Conservation (phyloP, 75 land plant genomes). For the Ceratopteris richardii region DNA sequence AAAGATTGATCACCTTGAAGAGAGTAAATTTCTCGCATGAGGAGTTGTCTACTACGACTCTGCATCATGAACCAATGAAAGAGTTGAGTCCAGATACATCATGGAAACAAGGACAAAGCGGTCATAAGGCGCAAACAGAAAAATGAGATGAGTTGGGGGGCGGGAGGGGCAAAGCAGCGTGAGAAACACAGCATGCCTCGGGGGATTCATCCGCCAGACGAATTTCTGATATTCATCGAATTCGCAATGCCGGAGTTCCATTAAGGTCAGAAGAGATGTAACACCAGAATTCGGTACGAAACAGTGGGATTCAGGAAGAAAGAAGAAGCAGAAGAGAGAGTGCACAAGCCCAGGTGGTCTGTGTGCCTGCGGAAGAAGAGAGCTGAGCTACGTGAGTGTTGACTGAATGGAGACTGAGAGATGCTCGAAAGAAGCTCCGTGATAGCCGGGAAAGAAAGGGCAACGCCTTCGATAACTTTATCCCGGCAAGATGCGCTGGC, state of each 20-base stretch:
- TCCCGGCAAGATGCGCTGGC: too few relatives aligned
- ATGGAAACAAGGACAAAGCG: too few relatives aligned
- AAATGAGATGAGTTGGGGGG: background rate
- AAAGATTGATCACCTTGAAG: slow-evolving; percentile 40
- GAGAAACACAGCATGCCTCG: slow-evolving; percentile 35
- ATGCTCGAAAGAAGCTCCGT: too few relatives aligned
- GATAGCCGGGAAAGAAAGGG: too few relatives aligned
- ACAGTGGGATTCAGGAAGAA: background rate
- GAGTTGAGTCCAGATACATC: too few relatives aligned
- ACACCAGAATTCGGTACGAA: background rate
- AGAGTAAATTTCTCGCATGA: slow-evolving; percentile 46
- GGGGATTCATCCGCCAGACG: slow-evolving; percentile 59
- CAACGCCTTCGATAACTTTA: too few relatives aligned
- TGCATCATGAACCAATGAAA: slow-evolving; percentile 28
- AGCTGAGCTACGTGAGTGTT: too few relatives aligned
- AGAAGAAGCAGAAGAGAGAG: background rate
- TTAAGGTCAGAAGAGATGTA: background rate
- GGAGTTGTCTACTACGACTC: slow-evolving; percentile 56
- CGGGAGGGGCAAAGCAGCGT: background rate
- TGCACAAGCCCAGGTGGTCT: background rate
- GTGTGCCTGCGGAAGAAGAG: too few relatives aligned
- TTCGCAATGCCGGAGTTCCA: background rate
- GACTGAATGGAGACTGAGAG: too few relatives aligned
- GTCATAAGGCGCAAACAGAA: too few relatives aligned
- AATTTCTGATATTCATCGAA: slow-evolving; percentile 69